Percentiles rank a stretch among this genome's conserved stretches.
Evolutionary conservation across 352 stramenopile genomes (phyloP).

Genomic region (Phytophthora colocasiae): DNA sequence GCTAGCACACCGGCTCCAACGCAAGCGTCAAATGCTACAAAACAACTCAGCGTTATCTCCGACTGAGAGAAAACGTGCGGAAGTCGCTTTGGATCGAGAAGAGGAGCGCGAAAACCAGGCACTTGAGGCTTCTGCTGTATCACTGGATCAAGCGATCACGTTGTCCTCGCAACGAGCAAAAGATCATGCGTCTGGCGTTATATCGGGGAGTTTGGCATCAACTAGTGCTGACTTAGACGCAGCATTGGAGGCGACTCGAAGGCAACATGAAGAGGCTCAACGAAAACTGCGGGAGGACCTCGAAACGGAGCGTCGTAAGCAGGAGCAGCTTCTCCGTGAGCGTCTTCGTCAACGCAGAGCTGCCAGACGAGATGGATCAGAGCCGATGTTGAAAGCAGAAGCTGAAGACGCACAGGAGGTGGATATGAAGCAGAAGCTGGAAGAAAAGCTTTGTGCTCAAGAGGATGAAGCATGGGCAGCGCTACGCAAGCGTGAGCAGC

Average conservation of each 20-base stretch:
- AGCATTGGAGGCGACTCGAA: constrained; percentile 25
- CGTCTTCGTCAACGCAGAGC: constrained; percentile 33
- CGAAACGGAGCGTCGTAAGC: constrained; percentile 37
- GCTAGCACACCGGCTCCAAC: constrained; percentile 42
- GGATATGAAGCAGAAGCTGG: constrained; percentile 18
- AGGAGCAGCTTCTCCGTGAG: constrained; percentile 39
- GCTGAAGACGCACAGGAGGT: constrained; percentile 29
- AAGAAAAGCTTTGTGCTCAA: constrained; percentile 14
- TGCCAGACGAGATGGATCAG: constrained; percentile 13
- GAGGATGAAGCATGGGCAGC: constrained; percentile 23
- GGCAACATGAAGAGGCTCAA: constrained; percentile 26
- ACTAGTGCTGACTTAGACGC: constrained; percentile 29
- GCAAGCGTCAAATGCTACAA: constrained; percentile 35
- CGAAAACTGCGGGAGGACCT: constrained; percentile 21
- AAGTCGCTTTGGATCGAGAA: constrained; percentile 31
- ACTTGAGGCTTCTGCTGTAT: constrained; percentile 29
- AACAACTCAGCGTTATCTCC: constrained; percentile 18
- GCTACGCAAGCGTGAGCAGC: constrained; percentile 11
- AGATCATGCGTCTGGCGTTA: constrained; percentile 12
- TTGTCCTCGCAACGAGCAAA: constrained; percentile 20
- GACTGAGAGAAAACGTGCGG: constrained; percentile 8
- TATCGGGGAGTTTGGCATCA: constrained; percentile 22
- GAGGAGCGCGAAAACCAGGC: constrained; percentile 13
- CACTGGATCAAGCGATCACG: constrained; percentile 17
- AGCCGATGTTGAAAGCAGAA: constrained; percentile 4